These are phyloP conservation scores for Puccinia novopanici DNA, from an alignment of 1,284 basidiomycete species.

Conservation along the genomic window DNA sequence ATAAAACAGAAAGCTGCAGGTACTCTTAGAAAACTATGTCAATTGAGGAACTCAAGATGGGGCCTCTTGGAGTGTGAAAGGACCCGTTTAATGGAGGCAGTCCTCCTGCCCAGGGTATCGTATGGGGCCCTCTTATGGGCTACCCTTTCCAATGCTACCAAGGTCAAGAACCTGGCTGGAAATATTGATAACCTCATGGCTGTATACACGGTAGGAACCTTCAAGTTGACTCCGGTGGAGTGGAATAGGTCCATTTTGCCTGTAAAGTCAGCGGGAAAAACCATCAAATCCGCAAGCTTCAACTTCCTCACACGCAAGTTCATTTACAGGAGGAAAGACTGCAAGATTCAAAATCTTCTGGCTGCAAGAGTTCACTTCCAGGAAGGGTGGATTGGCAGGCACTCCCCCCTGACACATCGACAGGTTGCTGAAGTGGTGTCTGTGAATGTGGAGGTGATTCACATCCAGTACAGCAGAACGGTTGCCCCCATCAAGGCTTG, in stretches of 20 bases:
- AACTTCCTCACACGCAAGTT: background rate
- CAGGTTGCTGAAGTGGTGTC: too few species aligned
- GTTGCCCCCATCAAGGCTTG: too few species aligned
- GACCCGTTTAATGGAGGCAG: background rate
- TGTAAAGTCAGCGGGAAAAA: background rate
- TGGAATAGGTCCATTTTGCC: background rate
- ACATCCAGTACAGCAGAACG: too few species aligned
- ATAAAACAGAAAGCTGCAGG: background rate
- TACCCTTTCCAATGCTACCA: background rate
- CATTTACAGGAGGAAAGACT: too few species aligned
- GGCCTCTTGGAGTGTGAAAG: background rate
- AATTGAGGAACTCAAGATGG: background rate
- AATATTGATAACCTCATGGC: background rate
- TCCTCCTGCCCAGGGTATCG: background rate
- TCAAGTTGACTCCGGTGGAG: background rate
- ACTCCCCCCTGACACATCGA: too few species aligned
- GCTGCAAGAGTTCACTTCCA: too few species aligned
- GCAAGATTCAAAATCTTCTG: too few species aligned
- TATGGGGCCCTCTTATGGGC: conserved; percentile 27
- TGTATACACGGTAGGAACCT: background rate
- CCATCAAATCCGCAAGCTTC: background rate
- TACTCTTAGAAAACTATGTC: background rate
- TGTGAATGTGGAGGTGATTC: too few species aligned
- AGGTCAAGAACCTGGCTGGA: background rate
- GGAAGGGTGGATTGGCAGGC: too few species aligned